Percentiles rank a stretch among this genome's conserved stretches.
These are phyloP conservation scores for Tetrapisispora namnaoensis DNA, from an alignment of 805 yeast species.

Conservation along the genomic window DNA sequence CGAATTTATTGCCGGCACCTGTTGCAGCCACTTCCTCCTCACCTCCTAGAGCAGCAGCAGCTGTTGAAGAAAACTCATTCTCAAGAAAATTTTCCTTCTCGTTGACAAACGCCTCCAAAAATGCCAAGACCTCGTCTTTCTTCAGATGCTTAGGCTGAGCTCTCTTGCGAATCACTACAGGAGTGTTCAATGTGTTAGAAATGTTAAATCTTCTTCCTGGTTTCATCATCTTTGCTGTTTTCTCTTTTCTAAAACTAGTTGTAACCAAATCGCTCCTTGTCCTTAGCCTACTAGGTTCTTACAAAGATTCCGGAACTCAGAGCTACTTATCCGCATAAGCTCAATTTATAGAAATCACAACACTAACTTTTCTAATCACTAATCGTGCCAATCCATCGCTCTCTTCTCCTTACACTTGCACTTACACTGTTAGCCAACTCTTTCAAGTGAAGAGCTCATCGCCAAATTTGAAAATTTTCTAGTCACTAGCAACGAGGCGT, in stretches of 20 bases:
- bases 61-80: background rate
- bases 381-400: no score
- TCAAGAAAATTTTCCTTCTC: constrained; percentile 16
- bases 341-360: no score
- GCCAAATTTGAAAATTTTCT: background rate
- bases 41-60: background rate
- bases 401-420: background rate
- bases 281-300: no score
- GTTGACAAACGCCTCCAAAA: constrained; percentile 20
- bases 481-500: background rate
- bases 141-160: constrained; percentile 17
- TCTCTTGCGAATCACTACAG: constrained; percentile 22
- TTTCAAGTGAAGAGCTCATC: background rate
- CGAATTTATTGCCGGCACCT: constrained; percentile 10
- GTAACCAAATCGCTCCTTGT: no score
- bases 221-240: constrained; percentile 13
- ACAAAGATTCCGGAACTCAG: no score
- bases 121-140: constrained; percentile 20
- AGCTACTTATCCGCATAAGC: no score
- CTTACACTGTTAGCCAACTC: no score
- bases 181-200: constrained; percentile 20
- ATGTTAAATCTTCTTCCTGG: constrained; percentile 12
- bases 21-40: constrained; percentile 4
- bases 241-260: no score
- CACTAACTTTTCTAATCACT: no score